These are phyloP conservation scores for Plasmodium sp. DNA, from an alignment of 169 alveolate genomes.

Conservation along the genomic window DNA sequence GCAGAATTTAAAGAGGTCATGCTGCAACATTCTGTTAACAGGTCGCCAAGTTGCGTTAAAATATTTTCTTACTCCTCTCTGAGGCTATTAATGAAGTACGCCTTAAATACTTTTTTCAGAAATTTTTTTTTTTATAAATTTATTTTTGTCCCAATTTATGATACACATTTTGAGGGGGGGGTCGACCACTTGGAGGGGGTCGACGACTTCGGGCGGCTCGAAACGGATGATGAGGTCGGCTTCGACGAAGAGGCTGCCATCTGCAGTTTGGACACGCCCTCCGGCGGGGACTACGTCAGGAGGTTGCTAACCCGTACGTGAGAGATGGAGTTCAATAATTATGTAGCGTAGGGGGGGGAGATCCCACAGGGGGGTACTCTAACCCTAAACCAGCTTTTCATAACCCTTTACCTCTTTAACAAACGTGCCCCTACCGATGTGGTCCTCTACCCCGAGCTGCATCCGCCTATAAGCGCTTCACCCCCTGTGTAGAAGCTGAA, in stretches of 20 bases:
- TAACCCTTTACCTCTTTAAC: neutral
- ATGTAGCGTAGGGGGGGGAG: neutral
- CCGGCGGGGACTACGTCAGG: neutral
- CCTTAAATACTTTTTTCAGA: conserved; percentile 30
- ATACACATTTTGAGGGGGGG: conserved; percentile 7
- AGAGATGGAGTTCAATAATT: neutral
- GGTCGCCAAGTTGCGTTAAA: conserved; percentile 36
- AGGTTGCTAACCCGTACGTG: neutral
- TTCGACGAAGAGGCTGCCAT: neutral
- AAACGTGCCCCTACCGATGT: neutral
- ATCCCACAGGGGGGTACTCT: neutral
- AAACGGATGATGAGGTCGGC: neutral
- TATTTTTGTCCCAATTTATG: conserved; percentile 41
- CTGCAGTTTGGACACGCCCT: neutral
- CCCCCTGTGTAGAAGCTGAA: neutral
- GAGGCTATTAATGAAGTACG: conserved; percentile 21
- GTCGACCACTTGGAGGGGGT: neutral
- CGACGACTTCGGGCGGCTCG: neutral
- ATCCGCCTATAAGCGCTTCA: neutral
- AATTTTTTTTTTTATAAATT: conserved; percentile 32
- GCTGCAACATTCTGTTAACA: conserved; percentile 35
- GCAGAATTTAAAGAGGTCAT: conserved; percentile 37
- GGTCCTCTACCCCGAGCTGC: neutral
- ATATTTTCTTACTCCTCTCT: conserved; percentile 43
- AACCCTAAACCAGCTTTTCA: neutral